Evolutionary conservation across 768 basidiomycete genomes (phyloP), one percentile per base, ranked within the genome.

Genomic region (Leccinum disarticulatum): DNA sequence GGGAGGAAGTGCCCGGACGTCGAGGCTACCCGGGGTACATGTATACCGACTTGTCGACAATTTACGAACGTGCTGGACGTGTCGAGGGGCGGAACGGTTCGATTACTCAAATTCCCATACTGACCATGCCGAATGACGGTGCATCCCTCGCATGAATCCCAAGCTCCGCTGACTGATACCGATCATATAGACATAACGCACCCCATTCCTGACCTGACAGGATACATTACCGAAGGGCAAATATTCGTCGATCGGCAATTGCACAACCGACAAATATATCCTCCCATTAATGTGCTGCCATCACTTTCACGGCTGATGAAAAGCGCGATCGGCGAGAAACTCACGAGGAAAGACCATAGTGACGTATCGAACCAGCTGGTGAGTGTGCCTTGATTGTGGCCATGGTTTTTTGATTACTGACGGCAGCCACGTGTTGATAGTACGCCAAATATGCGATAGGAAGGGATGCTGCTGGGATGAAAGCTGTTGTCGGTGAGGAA

Each of bases 71-170:
- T 77, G 97, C 97, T 43, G 97, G 97, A 49, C 95, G 96, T 68
- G 97, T 98, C 54, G 78, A 97, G 79, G 97, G 97, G 64, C 85
- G 96, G 67, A 98, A 98, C 77, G 97, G 97, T 48, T 97, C 95
- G 52, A 99, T 99, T 81, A 99, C 97, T 56, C 97, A 99, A 79
- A 97, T 98, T 75, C 97, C 97, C 61, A 99, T 98, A 70, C 83
- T 99, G 57, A 98, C 97, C 61, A 99, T 99, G 97, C 97, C 97
- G 27, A 99, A 98, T 77, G 97, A 98, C 76, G 96, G 95, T 92
- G 77, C 79, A 83, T 74, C 65, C 54, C 46, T 59, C 66, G 55
- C 55, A 61, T 56, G 7, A 51, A 63, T 62, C 55, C 43, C 60
- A 60, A 57, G 61, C 49, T 66, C 61, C 54, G 70, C 47, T 54